Evolutionary conservation across 148 eudicot species (phyloP).

Genomic region (Silene uniflora): DNA sequence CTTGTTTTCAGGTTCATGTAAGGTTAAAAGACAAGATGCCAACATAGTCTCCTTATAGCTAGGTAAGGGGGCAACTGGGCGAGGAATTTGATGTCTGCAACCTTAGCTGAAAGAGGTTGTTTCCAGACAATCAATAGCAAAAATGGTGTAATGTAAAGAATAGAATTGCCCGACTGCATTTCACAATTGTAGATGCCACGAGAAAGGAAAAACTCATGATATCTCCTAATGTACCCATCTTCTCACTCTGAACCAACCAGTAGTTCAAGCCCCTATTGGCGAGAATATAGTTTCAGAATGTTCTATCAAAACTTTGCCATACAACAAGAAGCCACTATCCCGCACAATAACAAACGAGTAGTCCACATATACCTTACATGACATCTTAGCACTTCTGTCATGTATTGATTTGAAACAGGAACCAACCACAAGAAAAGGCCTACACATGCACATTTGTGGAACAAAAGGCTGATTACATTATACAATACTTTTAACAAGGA

Average conservation of each 20-base stretch:
- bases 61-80: no score
- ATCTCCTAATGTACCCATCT: background rate
- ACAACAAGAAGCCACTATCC: background rate
- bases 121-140: background rate
- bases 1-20: background rate
- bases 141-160: background rate
- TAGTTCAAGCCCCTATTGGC: background rate
- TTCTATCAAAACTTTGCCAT: background rate
- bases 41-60: background rate
- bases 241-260: background rate
- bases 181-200: background rate
- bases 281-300: background rate
- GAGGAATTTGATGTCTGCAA: background rate
- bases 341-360: background rate
- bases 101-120: background rate
- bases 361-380: background rate
- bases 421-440: conserved; percentile 2
- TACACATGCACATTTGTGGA: background rate
- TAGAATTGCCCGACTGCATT: background rate
- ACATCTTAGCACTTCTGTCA: background rate
- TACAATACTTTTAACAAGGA: background rate
- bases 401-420: background rate
- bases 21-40: background rate
- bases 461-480: background rate
- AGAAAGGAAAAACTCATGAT: background rate